phyloP scores from a whole-genome alignment of 2,329 filamentous ascomycete species.

The Zasmidium angulare region DNA sequence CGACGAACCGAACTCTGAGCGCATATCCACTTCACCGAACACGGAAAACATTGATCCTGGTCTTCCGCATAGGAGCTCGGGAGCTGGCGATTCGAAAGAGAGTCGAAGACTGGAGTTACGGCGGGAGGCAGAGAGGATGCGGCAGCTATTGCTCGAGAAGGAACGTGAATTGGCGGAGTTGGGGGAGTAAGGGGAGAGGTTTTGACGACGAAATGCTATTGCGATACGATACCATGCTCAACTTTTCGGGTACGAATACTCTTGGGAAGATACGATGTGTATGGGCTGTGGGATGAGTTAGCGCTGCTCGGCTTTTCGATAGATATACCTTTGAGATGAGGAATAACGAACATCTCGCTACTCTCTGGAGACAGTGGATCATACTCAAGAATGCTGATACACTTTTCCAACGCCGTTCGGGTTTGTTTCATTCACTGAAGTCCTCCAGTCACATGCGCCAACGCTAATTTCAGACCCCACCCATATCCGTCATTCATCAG shows the following conservation, averaged over 20 bases:
- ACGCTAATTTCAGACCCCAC: not conserved
- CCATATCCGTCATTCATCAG: constrained; percentile 15
- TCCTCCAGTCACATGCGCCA: not conserved
- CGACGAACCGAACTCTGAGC: constrained; percentile 5
- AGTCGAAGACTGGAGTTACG: constrained; percentile 67
- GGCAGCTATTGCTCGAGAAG: constrained; percentile 69
- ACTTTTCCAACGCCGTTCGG: too few relatives aligned
- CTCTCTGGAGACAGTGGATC: too few relatives aligned
- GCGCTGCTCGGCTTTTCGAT: too few relatives aligned
- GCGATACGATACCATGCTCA: not conserved
- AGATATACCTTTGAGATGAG: not conserved
- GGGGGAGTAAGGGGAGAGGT: constrained; percentile 16
- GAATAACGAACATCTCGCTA: too few relatives aligned
- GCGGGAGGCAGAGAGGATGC: constrained; percentile 74
- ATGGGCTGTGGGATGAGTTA: constrained; percentile 3
- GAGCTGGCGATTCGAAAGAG: constrained; percentile 43
- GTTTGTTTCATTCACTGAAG: too few relatives aligned
- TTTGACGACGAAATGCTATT: not conserved
- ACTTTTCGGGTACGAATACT: too few relatives aligned
- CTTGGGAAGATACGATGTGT: too few relatives aligned
- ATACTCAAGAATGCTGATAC: too few relatives aligned
- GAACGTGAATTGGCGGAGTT: constrained; percentile 66
- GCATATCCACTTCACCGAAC: constrained; percentile 7
- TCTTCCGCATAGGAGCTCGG: constrained; percentile 36
- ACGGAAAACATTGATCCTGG: constrained; percentile 36